Evolutionary conservation across 169 alveolate genomes (phyloP).

Genomic region (Eimeria tenella): DNA sequence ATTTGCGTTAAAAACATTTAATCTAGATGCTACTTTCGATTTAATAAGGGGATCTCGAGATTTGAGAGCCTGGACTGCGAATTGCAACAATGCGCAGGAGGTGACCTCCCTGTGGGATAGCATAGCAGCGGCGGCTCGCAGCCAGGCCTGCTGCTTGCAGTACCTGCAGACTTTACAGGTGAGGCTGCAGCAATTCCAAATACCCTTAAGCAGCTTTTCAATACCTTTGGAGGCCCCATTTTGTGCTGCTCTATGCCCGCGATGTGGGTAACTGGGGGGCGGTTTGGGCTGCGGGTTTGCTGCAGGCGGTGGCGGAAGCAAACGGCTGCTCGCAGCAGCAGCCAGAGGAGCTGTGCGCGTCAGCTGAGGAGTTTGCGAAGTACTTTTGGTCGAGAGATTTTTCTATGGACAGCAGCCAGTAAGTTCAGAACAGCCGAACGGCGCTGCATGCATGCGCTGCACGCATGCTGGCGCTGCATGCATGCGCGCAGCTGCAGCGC

Average conservation of each 20-base stretch:
- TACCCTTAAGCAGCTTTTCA: no score
- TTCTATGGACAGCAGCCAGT: background rate
- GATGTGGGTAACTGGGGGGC: background rate
- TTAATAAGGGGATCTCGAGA: no score
- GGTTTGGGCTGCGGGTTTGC: background rate
- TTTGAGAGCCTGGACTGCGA: background rate
- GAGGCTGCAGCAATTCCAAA: background rate
- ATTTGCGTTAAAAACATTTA: no score
- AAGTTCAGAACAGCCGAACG: background rate
- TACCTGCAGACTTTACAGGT: slow-evolving; percentile 41
- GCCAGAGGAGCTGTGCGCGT: background rate
- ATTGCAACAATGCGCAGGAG: slow-evolving; percentile 42
- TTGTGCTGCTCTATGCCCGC: background rate
- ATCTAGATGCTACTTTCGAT: no score
- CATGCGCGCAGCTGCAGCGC: no score
- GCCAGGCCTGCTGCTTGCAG: slow-evolving; percentile 58
- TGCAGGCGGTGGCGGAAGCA: slow-evolving; percentile 61
- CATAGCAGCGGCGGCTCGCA: slow-evolving; percentile 43
- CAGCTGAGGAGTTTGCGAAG: slow-evolving; percentile 28
- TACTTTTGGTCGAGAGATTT: slow-evolving; percentile 45
- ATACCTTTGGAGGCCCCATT: no score
- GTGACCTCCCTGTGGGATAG: slow-evolving; percentile 61
- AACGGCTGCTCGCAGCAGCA: background rate
- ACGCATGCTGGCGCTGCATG: background rate
- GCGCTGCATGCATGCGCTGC: background rate